Conservation (phyloP, 2,329 filamentous ascomycete species). For the Fusarium cyanostomum region DNA sequence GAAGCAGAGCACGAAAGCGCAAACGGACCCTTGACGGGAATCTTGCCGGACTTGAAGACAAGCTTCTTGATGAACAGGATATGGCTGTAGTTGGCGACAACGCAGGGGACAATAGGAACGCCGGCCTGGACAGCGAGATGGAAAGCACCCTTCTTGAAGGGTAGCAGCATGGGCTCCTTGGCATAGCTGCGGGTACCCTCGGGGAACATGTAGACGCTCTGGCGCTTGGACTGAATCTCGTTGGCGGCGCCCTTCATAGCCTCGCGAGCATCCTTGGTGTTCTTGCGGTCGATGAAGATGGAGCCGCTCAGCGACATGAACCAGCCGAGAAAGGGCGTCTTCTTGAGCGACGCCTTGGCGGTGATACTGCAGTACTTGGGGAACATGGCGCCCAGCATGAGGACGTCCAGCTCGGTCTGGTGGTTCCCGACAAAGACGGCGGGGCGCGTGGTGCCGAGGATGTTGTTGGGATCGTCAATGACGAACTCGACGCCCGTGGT, state of each 20-base stretch:
- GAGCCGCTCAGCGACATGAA: conserved; percentile 90
- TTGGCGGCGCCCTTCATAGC: conserved; percentile 85
- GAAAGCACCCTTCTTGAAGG: conserved; percentile 99
- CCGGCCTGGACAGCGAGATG: conserved; percentile 94
- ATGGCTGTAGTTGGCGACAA: conserved; percentile 82
- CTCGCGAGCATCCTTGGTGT: conserved; percentile 80
- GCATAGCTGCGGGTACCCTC: conserved; percentile 95
- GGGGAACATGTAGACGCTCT: conserved; percentile 87
- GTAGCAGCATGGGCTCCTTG: conserved; percentile 80
- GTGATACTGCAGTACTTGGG: conserved; percentile 93
- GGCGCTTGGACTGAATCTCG: conserved; percentile 76
- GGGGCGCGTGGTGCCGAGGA: conserved; percentile 74
- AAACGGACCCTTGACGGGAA: conserved; percentile 77
- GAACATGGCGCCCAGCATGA: conserved; percentile 90
- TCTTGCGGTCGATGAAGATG: conserved; percentile 94
- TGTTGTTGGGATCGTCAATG: conserved; percentile 71
- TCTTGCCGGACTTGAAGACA: conserved; percentile 72
- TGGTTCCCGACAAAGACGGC: conserved; percentile 95
- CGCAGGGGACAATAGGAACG: conserved; percentile 89
- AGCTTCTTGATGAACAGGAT: conserved; percentile 71
- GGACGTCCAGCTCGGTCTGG: conserved; percentile 93
- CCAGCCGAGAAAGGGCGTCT: conserved; percentile 88
- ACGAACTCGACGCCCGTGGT: conserved; percentile 82
- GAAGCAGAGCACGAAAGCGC: background rate
- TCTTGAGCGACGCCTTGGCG: conserved; percentile 85